Base-by-base conservation (phyloP, 495 filamentous ascomycete genomes). In the Neurospora sp. region DNA sequence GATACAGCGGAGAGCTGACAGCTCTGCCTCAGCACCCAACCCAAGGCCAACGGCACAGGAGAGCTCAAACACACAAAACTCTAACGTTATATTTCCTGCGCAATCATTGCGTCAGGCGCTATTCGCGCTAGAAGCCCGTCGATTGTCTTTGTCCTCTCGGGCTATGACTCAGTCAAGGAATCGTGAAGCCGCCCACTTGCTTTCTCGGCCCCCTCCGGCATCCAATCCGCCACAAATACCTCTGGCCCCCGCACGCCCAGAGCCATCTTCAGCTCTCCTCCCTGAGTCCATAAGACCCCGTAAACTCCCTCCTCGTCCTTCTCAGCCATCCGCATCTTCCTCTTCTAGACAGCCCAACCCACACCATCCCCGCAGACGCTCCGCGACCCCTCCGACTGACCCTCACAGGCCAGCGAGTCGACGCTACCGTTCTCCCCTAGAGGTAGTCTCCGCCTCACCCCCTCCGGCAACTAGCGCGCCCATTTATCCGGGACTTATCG, bases 401-500 rank as follows among this genome's bases (percentile, higher is more conserved):
- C 44, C 44, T 20, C n/a, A 20, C 44, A 20, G 9, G 44, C n/a
- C 44, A 20, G 3, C n/a, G n/a, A 48, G 1, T 20, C n/a, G n/a
- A 48, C 44, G 41, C 1, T 44, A 44, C n/a, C 44, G 44, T 4
- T 48, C 44, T 20, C 44, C 44, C 44, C 18, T n/a, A n/a, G n/a
- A n/a, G n/a, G n/a, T n/a, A 10, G 0, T 0, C 8, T 10, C 44
- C 8, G 44, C 44, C 9, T 20, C n/a, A 20, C 9, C 8, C n/a
- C 18, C n/a, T 48, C 44, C 8, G 3, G n/a, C 44, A 11, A 20
- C n/a, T 4, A 48, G 18, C n/a, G 1, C n/a, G 7, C 5, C 44
- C 44, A 10, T 20, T 20, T 11, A 3, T 2, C 9, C n/a, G 8
- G 7, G 7, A 11, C 0, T 0, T 5, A 0, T 20, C 0, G n/a